phyloP scores from a whole-genome alignment of 306 rosid species.

The Quillaja saponaria region DNA sequence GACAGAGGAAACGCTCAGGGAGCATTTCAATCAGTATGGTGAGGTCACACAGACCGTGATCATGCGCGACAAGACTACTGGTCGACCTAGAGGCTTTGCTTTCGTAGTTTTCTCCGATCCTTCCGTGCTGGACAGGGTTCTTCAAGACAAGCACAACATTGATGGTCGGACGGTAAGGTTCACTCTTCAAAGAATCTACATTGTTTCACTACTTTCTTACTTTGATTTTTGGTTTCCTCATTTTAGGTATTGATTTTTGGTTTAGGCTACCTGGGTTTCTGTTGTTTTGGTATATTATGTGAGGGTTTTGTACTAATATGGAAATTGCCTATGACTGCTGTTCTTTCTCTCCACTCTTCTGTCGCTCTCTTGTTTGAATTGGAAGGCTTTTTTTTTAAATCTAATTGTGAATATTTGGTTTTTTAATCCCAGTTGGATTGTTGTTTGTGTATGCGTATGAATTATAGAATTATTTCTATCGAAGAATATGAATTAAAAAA shows the following conservation, averaged over 20 bases:
- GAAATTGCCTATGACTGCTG: no score
- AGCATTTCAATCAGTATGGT: conserved; percentile 54
- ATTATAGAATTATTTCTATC: no score
- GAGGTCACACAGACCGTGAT: conserved; percentile 53
- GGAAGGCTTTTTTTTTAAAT: no score
- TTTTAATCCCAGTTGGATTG: no score
- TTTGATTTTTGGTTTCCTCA: not conserved
- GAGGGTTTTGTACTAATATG: no score
- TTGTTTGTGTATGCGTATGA: no score
- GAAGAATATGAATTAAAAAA: no score
- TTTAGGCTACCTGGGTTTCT: no score
- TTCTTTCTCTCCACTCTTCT: no score
- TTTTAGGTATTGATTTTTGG: not conserved
- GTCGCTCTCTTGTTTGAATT: no score
- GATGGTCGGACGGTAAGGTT: conserved; percentile 53
- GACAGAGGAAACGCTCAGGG: conserved; percentile 53
- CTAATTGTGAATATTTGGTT: no score
- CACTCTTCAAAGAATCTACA: conserved; percentile 15
- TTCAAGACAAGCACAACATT: conserved; percentile 57
- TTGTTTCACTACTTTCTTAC: conserved; percentile 14
- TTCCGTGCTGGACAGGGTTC: conserved; percentile 50
- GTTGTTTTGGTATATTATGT: no score
- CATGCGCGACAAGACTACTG: conserved; percentile 65
- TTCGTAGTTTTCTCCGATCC: conserved; percentile 65
- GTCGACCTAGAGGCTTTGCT: conserved; percentile 64